phyloP scores from a whole-genome alignment of 1,139 yeast genomes.

The Yamadazyma jaroonii region DNA sequence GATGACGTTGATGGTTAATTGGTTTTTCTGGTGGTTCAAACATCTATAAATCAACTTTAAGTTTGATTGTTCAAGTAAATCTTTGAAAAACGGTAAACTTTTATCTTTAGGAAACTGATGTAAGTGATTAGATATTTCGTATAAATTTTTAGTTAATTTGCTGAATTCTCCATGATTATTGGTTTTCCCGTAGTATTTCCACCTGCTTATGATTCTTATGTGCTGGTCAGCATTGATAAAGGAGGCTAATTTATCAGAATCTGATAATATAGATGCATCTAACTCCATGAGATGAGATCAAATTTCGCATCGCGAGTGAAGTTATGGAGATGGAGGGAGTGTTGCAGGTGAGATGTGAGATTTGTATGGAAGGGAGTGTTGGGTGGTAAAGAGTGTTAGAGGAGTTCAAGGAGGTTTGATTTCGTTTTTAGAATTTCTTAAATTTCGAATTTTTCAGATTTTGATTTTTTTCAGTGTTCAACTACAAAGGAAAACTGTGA shows the following conservation, averaged over 20 bases:
- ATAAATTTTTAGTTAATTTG: constrained; percentile 27
- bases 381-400: too few species aligned
- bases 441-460: too few species aligned
- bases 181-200: constrained; percentile 66
- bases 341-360: too few species aligned
- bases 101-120: constrained; percentile 16
- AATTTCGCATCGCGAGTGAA: too few species aligned
- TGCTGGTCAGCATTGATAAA: constrained; percentile 13
- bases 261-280: constrained; percentile 11
- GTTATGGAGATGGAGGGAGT: too few species aligned
- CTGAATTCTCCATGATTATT: constrained; percentile 56
- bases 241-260: constrained; percentile 8
- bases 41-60: constrained; percentile 68
- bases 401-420: too few species aligned
- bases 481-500: too few species aligned
- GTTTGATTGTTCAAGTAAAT: constrained; percentile 50
- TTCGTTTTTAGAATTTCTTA: too few species aligned
- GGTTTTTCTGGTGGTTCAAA: constrained; percentile 55
- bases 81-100: constrained; percentile 35
- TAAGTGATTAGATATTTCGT: constrained; percentile 4
- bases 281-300: constrained; percentile 9
- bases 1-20: constrained; percentile 61
- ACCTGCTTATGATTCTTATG: constrained; percentile 27
- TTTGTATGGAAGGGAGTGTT: too few species aligned
- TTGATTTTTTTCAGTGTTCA: too few species aligned